Base-by-base conservation (phyloP, 2,329 filamentous ascomycete species). In the Neurospora sp. region DNA sequence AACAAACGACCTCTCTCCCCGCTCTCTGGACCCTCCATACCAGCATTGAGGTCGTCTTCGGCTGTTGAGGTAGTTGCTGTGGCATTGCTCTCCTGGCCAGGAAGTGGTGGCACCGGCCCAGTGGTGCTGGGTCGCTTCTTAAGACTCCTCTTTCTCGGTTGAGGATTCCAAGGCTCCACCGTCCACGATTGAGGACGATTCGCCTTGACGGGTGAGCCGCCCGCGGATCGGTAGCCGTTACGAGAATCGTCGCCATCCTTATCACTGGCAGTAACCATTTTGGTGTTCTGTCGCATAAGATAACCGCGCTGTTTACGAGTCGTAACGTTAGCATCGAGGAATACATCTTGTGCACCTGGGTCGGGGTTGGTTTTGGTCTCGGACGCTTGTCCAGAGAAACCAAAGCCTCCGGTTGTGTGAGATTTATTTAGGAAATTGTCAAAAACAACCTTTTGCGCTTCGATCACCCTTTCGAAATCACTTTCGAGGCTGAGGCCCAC, bases 211-310 rank as follows among this genome's bases (percentile, higher is more conserved):
- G 92, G 89, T 6, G 91, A 92, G 76, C 87, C 90, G 17, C 87
- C 88, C 15, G 86, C 87, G 37, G 90, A 89, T 69, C 88, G 87
- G 28, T 84, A 84, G 33, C 84, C 79, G 79, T 83, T 80, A 52
- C 74, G 71, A 73, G 81, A 73, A 80, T 89, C 77, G 79, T 90
- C 83, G 39, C 83, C 81, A 72, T 91, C 85, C 74, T 91, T 90
- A 79, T 93, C 90, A 78, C 90, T 97, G n/a, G 96, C 96, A 67
- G 97, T 89, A 67, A 99, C 93, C 69, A 99, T 87, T 80, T 98
- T 98, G 3, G 95, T 98, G 81, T 98, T 99, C 77, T 99, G 95
- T 77, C 96, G 90, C 95, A 98, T 99, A 66, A 98, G 86, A 78
- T 99, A 99, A 70, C 96, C 96, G 83, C 96, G 94, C 94, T 97